phyloP scores from a whole-genome alignment of 441 rosid species.

The Iberis amara region DNA sequence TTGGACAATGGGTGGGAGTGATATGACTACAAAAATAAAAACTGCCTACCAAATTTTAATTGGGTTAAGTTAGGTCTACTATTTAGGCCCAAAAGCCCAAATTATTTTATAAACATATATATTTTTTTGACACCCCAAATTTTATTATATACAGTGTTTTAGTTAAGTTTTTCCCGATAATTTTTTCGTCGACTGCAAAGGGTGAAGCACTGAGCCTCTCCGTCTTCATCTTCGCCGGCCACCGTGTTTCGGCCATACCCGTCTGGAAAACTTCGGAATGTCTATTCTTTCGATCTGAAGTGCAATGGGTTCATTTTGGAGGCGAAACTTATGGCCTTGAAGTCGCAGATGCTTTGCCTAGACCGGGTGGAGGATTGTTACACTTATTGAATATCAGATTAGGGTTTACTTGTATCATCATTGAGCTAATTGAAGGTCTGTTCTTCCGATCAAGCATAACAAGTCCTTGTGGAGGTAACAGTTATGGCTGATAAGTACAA shows the following conservation, averaged over 20 bases:
- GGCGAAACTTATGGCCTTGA: constrained; percentile 34
- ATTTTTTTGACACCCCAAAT: background rate
- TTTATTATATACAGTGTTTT: background rate
- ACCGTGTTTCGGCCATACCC: constrained; percentile 1
- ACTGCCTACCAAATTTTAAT: too few species aligned
- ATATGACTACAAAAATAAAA: too few species aligned
- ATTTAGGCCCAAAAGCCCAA: background rate
- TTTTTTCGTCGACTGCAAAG: background rate
- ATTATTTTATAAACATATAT: background rate
- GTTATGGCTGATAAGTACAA: constrained; percentile 55
- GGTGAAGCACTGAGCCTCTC: background rate
- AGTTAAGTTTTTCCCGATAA: background rate
- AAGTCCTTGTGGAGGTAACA: constrained; percentile 7
- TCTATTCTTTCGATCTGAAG: background rate
- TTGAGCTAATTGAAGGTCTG: background rate
- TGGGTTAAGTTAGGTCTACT: constrained; percentile 5
- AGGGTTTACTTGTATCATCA: constrained; percentile 2
- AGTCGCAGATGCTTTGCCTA: constrained; percentile 38
- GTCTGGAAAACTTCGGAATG: background rate
- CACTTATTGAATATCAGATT: constrained; percentile 7
- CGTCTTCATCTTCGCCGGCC: constrained; percentile 14
- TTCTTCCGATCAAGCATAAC: background rate
- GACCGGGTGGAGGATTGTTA: background rate
- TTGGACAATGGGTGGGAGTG: too few species aligned
- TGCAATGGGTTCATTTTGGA: background rate